Evolutionary conservation across 768 basidiomycete genomes (phyloP).

Genomic region (Polyporus arcularius): DNA sequence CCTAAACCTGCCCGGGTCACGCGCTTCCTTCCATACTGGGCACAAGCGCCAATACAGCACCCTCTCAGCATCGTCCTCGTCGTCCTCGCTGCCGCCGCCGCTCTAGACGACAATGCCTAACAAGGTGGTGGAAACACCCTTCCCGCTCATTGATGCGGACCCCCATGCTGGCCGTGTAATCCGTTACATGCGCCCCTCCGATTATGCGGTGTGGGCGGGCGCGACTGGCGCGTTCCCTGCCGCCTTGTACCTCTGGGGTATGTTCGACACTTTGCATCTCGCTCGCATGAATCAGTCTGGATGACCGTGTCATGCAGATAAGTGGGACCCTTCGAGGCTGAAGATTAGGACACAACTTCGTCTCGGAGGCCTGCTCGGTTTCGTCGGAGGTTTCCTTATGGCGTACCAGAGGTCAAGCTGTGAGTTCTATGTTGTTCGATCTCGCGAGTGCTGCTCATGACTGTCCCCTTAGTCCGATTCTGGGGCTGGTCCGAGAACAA

Average conservation of each 20-base stretch:
- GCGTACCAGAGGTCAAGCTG: conserved; percentile 91
- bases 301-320: conserved; percentile 34
- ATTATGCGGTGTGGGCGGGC: conserved; percentile 84
- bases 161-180: conserved; percentile 88
- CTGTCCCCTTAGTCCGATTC: conserved; percentile 65
- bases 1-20: conserved; percentile 20
- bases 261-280: conserved; percentile 28
- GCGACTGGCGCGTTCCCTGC: conserved; percentile 81
- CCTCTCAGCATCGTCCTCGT: conserved; percentile 19
- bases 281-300: not conserved
- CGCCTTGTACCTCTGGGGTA: conserved; percentile 83
- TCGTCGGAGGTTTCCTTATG: conserved; percentile 87
- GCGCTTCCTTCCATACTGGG: conserved; percentile 17
- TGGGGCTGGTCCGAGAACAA: conserved; percentile 95
- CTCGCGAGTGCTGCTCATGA: not conserved
- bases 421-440: conserved; percentile 41
- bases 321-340: conserved; percentile 44
- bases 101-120: conserved; percentile 45
- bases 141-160: conserved; percentile 92
- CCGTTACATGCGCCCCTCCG: conserved; percentile 83
- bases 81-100: conserved; percentile 22
- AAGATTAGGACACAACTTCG: conserved; percentile 43
- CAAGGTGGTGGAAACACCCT: conserved; percentile 63
- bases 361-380: conserved; percentile 77
- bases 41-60: conserved; percentile 1